Evolutionary conservation across 106 monocot genomes (phyloP).

Genomic region (Dioscorea zingiberensis): DNA sequence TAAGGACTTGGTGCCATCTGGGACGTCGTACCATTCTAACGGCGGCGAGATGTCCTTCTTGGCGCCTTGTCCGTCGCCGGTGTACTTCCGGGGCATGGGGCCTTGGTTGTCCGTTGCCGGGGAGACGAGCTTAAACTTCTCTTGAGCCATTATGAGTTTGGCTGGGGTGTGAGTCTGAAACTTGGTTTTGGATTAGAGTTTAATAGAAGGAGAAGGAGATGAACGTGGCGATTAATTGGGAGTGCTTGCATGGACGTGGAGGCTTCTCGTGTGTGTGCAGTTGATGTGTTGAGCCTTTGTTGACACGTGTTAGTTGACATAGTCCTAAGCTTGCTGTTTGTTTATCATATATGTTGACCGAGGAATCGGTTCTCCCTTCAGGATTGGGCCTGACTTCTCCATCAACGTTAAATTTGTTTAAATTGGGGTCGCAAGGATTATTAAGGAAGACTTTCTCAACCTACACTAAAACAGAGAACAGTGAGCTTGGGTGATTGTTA

Average conservation of each 20-base stretch:
- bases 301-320: not conserved
- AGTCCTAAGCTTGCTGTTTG: too few species aligned
- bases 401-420: too few species aligned
- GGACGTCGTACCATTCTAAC: conserved; percentile 68
- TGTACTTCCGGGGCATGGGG: conserved; percentile 60
- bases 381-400: too few species aligned
- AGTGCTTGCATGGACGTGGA: not conserved
- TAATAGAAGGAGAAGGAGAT: not conserved
- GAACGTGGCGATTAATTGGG: not conserved
- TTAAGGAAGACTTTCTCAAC: too few species aligned
- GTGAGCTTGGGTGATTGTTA: too few species aligned
- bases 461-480: too few species aligned
- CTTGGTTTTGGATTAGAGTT: not conserved
- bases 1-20: conserved; percentile 48
- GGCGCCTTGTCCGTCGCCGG: conserved; percentile 56
- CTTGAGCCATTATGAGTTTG: conserved; percentile 12
- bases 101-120: conserved; percentile 35
- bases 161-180: too few species aligned
- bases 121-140: conserved; percentile 32
- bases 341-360: too few species aligned
- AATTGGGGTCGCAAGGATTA: too few species aligned
- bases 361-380: too few species aligned
- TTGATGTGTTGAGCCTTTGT: not conserved
- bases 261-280: not conserved
- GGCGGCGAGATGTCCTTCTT: conserved; percentile 63